These are phyloP conservation scores for Lipomyces chichibuensis DNA, from an alignment of 805 yeast genomes.

Conservation along the genomic window DNA sequence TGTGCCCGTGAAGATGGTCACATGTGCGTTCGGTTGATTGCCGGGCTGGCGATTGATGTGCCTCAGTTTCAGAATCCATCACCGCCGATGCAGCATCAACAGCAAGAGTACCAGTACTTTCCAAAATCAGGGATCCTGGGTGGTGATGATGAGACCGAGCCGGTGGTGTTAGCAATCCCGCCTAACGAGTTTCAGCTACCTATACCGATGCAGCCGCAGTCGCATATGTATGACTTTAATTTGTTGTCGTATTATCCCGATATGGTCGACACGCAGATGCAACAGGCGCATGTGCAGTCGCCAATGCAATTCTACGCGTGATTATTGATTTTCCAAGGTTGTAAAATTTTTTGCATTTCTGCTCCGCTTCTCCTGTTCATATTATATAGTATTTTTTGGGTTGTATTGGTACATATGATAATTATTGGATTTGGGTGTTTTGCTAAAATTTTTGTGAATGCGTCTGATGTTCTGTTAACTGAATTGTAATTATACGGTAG, in stretches of 20 bases:
- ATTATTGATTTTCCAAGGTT: background rate
- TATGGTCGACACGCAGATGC: background rate
- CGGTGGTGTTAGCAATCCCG: background rate
- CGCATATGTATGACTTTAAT: background rate
- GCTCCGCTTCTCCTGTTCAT: background rate
- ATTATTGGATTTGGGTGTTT: slow-evolving; percentile 8
- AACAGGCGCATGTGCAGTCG: background rate
- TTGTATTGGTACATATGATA: background rate
- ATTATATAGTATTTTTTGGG: background rate
- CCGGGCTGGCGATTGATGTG: background rate
- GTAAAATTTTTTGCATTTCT: background rate
- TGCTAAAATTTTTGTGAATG: too few relatives aligned
- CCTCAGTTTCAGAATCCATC: background rate
- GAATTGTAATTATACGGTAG: background rate
- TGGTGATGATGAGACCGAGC: background rate
- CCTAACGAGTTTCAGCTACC: background rate
- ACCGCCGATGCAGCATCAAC: background rate
- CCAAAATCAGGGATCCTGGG: background rate
- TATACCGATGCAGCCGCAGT: background rate
- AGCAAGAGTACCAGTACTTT: background rate
- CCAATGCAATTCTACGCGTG: background rate
- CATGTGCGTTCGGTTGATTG: background rate
- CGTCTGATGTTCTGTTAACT: too few relatives aligned
- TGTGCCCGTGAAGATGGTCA: background rate
- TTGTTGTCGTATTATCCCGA: background rate